Conservation (phyloP, 345 rosid genomes). For the Melaleuca quinquenervia region DNA sequence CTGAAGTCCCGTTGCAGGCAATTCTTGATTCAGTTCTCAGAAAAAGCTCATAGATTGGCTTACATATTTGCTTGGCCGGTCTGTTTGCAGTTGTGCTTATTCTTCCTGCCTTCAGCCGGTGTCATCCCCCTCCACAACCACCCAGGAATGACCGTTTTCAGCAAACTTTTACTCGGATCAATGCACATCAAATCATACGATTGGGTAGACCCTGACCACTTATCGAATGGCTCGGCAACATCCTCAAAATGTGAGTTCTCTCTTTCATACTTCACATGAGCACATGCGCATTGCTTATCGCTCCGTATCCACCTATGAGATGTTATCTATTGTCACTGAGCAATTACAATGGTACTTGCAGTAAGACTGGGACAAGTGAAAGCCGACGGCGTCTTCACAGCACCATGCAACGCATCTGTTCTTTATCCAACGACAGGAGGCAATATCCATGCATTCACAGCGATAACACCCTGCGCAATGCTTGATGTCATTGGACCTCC, state of each 20-base stretch:
- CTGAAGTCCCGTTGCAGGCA: neutral
- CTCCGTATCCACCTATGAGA: neutral
- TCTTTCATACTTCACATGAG: neutral
- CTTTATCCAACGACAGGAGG: conserved; percentile 70
- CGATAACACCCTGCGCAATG: conserved; percentile 48
- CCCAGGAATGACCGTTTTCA: conserved; percentile 72
- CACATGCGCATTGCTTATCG: neutral
- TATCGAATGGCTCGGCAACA: neutral
- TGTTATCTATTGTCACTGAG: neutral
- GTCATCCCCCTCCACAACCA: conserved; percentile 76
- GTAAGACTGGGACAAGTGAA: conserved; percentile 38
- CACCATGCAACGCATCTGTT: conserved; percentile 58
- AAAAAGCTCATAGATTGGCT: neutral
- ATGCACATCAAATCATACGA: conserved; percentile 73
- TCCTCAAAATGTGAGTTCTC: conserved; percentile 20
- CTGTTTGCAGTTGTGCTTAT: conserved; percentile 39
- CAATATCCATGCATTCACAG: conserved; percentile 59
- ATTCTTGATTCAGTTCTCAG: neutral
- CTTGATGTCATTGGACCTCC: conserved; percentile 79
- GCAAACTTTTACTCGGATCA: conserved; percentile 48
- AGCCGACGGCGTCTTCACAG: conserved; percentile 17
- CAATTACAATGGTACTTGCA: conserved; percentile 9
- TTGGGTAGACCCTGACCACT: conserved; percentile 23
- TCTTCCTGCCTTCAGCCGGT: conserved; percentile 53
- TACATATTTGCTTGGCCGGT: neutral